These are phyloP conservation scores for Dothideomycetes sp. DNA, from an alignment of 2,329 filamentous ascomycete genomes.

Conservation along the genomic window DNA sequence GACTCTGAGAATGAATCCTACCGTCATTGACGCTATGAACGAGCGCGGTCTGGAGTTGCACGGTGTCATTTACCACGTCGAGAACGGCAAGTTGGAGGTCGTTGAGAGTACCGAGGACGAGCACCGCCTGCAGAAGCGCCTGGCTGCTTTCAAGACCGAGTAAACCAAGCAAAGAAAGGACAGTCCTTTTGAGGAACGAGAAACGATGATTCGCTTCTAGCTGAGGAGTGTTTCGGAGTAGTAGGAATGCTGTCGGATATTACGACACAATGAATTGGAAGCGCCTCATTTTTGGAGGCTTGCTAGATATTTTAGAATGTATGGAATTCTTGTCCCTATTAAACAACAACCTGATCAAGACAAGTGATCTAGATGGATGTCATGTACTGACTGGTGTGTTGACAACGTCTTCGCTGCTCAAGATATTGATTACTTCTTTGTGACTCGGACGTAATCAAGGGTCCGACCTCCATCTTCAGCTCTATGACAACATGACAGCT, in stretches of 20 bases:
- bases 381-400: no score
- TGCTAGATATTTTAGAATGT: no score
- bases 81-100: slow-evolving; percentile 44
- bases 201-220: no score
- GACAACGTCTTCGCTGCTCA: no score
- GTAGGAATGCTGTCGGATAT: slow-evolving; percentile 1
- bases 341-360: no score
- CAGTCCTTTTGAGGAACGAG: background rate
- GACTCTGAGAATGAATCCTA: slow-evolving; percentile 58
- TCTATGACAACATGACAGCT: no score
- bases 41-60: slow-evolving; percentile 66
- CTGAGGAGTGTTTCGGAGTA: slow-evolving; percentile 5
- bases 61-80: slow-evolving; percentile 66
- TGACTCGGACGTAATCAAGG: no score
- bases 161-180: background rate
- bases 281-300: no score
- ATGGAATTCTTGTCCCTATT: no score
- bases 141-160: slow-evolving; percentile 15
- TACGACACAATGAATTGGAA: background rate
- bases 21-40: slow-evolving; percentile 59
- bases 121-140: slow-evolving; percentile 14
- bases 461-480: no score
- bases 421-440: no score
- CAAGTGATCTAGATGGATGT: no score
- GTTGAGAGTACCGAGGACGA: slow-evolving; percentile 34